phyloP scores from a whole-genome alignment of 2,329 filamentous ascomycete genomes.

The Alternaria sp. region DNA sequence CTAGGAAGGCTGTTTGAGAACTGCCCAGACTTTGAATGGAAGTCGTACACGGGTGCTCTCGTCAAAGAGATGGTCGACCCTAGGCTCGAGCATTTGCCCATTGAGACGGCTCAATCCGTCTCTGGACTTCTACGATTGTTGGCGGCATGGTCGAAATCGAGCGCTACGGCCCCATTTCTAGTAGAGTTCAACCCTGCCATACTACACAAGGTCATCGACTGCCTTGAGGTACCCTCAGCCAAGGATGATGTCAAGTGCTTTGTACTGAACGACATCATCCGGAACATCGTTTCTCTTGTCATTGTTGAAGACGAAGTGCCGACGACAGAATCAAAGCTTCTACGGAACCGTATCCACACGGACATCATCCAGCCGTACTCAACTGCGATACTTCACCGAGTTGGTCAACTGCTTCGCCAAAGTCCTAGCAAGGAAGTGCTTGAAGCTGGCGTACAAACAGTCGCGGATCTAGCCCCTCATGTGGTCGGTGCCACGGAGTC shows the following conservation, averaged over 20 bases:
- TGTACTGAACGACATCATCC: conserved; percentile 77
- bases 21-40: conserved; percentile 75
- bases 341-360: conserved; percentile 52
- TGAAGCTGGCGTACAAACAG: conserved; percentile 78
- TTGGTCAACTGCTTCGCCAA: conserved; percentile 63
- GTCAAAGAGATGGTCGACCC: conserved; percentile 79
- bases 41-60: conserved; percentile 72
- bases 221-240: conserved; percentile 74
- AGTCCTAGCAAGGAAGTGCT: conserved; percentile 76
- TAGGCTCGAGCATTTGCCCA: conserved; percentile 77
- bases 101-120: conserved; percentile 87
- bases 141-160: conserved; percentile 77
- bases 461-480: conserved; percentile 71
- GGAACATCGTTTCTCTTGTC: conserved; percentile 42
- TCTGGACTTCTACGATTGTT: conserved; percentile 85
- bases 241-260: conserved; percentile 89
- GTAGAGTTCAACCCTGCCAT: conserved; percentile 66
- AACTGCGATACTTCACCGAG: conserved; percentile 66
- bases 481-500: conserved; percentile 63
- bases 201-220: conserved; percentile 75
- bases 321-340: conserved; percentile 62
- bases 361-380: conserved; percentile 70
- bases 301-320: conserved; percentile 12
- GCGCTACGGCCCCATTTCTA: conserved; percentile 73
- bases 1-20: conserved; percentile 80